phyloP scores from a whole-genome alignment of 2,329 filamentous ascomycete species.

The Alternaria infectoria region DNA sequence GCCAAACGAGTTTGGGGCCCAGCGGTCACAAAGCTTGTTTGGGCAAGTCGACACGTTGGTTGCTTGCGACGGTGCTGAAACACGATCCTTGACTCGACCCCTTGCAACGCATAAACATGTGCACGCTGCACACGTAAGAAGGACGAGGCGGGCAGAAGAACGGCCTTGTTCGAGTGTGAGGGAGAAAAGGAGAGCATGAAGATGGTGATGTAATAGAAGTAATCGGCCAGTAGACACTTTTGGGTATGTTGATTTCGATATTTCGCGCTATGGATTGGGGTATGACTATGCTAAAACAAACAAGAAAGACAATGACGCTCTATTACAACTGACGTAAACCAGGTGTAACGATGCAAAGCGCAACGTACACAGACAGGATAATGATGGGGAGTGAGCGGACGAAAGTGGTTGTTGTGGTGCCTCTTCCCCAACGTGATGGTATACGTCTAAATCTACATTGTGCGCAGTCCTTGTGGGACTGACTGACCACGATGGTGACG shows the following conservation, averaged over 20 bases:
- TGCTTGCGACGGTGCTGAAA: conserved; percentile 38
- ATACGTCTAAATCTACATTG: conserved; percentile 5
- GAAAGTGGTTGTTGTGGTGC: not conserved
- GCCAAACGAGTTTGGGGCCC: conserved; percentile 21
- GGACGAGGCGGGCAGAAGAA: not conserved
- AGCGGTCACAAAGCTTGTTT: conserved; percentile 17
- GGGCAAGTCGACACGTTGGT: conserved; percentile 19
- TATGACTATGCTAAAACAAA: conserved; percentile 7
- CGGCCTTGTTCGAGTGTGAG: not conserved
- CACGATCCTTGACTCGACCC: not conserved
- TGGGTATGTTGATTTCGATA: conserved; percentile 4
- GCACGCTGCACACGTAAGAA: not conserved
- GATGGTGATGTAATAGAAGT: not conserved
- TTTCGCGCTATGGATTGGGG: conserved; percentile 13
- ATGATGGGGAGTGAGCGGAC: conserved; percentile 10
- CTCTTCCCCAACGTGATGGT: not conserved
- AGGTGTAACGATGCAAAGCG: conserved; percentile 12
- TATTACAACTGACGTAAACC: conserved; percentile 23
- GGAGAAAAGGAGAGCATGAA: not conserved
- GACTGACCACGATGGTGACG: conserved; percentile 3
- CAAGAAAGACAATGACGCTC: conserved; percentile 3
- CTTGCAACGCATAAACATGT: not conserved
- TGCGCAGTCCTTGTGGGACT: conserved; percentile 7
- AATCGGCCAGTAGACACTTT: not conserved
- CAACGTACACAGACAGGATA: conserved; percentile 3